Percentiles rank a stretch among this genome's conserved stretches.
phyloP scores from a whole-genome alignment of 306 rosid genomes.

The Pueraria montana region DNA sequence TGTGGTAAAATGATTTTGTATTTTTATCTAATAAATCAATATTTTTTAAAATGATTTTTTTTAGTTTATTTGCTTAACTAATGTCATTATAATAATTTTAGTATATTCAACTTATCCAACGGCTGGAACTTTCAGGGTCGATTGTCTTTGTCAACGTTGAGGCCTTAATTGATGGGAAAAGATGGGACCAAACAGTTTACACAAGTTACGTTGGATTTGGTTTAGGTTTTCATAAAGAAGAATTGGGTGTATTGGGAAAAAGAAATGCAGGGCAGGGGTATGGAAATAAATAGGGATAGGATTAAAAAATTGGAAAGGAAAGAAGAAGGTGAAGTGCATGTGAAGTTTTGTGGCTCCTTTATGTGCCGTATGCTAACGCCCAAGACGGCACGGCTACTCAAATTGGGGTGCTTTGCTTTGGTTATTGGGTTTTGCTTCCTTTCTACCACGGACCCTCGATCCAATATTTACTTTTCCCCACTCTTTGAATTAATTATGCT shows the following conservation, averaged over 20 bases:
- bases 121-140: neutral
- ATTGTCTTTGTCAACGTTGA: constrained; percentile 10
- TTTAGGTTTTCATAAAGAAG: constrained; percentile 49
- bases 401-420: constrained; percentile 64
- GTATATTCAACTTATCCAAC: neutral
- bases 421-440: constrained; percentile 57
- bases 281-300: neutral
- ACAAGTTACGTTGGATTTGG: constrained; percentile 41
- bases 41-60: neutral
- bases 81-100: too few species aligned
- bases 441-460: constrained; percentile 39
- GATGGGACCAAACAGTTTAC: constrained; percentile 25
- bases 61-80: neutral
- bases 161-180: constrained; percentile 37
- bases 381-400: constrained; percentile 93
- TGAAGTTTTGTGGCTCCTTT: constrained; percentile 55
- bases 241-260: constrained; percentile 53
- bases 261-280: constrained; percentile 29
- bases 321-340: constrained; percentile 59
- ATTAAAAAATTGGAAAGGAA: constrained; percentile 47
- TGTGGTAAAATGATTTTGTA: neutral
- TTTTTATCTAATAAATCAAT: neutral
- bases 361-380: constrained; percentile 54
- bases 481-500: too few species aligned
- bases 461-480: constrained; percentile 52